These are phyloP conservation scores for Wallacemonas sp. DNA, from an alignment of 208 protist species.

Conservation along the genomic window DNA sequence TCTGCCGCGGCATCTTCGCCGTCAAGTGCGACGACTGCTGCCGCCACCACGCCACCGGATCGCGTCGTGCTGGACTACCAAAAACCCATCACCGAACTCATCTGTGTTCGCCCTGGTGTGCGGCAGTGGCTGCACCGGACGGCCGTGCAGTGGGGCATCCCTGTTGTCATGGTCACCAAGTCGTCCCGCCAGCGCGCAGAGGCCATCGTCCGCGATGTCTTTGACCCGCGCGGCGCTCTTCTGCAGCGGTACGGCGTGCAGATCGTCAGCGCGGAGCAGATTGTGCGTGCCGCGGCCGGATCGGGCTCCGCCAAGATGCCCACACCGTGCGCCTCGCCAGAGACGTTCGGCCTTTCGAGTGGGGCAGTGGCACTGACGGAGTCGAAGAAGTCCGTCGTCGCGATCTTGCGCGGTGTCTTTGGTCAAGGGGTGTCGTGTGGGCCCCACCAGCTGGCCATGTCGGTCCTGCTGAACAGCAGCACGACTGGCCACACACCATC, in stretches of 20 bases:
- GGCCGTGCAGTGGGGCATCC: constrained; percentile 71
- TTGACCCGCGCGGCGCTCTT: constrained; percentile 62
- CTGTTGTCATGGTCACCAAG: constrained; percentile 76
- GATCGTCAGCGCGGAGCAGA: constrained; percentile 31
- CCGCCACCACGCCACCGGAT: not conserved
- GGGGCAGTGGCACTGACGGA: not conserved
- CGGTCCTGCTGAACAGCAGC: no score
- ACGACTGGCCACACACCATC: no score
- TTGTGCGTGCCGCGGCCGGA: not conserved
- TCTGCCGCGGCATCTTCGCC: not conserved
- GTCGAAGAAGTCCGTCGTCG: constrained; percentile 10
- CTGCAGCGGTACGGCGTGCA: constrained; percentile 29
- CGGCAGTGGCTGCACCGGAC: constrained; percentile 51
- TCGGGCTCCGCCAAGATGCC: not conserved
- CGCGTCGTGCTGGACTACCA: not conserved
- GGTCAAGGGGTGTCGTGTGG: not conserved
- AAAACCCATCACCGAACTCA: constrained; percentile 32
- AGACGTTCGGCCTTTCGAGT: not conserved
- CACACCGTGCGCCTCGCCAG: no score
- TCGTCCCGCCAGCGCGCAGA: constrained; percentile 55
- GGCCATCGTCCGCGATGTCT: constrained; percentile 54
- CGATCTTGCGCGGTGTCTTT: constrained; percentile 4
- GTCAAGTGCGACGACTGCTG: not conserved
- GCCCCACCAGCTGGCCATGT: no score
- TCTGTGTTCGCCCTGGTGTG: constrained; percentile 69